These are phyloP conservation scores for Sarocladium oryzae DNA, from an alignment of 2,329 filamentous ascomycete species.

Conservation along the genomic window DNA sequence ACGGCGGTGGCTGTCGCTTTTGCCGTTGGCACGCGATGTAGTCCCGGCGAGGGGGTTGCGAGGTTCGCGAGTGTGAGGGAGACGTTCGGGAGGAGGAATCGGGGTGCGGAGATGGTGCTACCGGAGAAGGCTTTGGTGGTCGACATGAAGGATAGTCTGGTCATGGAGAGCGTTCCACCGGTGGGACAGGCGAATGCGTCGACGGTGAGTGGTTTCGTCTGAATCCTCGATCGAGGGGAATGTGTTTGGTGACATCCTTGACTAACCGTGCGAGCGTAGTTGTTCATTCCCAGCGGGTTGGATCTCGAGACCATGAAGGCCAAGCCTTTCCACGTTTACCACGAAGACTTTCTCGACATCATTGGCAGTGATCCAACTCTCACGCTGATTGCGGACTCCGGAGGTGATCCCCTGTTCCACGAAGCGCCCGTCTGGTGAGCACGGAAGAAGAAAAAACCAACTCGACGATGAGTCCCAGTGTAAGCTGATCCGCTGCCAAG, in stretches of 20 bases:
- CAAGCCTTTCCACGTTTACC: slow-evolving; percentile 39
- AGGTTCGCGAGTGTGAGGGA: not conserved
- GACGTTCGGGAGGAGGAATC: not conserved
- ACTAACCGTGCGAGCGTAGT: not conserved
- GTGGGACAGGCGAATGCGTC: slow-evolving; percentile 28
- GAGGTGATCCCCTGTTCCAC: slow-evolving; percentile 43
- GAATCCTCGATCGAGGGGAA: not conserved
- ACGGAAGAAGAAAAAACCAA: no score
- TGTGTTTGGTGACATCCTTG: not conserved
- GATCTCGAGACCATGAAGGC: slow-evolving; percentile 28
- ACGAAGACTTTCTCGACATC: slow-evolving; percentile 42
- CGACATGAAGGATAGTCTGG: slow-evolving; percentile 11
- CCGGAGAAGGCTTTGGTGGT: slow-evolving; percentile 4
- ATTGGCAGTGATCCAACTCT: slow-evolving; percentile 42
- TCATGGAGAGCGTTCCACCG: slow-evolving; percentile 30
- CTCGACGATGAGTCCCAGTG: no score
- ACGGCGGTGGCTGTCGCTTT: slow-evolving; percentile 3
- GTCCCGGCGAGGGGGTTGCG: not conserved
- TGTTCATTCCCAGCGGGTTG: slow-evolving; percentile 32
- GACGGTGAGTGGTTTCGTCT: slow-evolving; percentile 21
- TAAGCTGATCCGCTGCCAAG: not conserved
- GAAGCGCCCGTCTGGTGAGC: slow-evolving; percentile 46
- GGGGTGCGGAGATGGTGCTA: not conserved
- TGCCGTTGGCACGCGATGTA: not conserved
- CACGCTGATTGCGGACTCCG: slow-evolving; percentile 40